Percentiles rank a stretch among this genome's conserved stretches.
Evolutionary conservation across 2,329 filamentous ascomycete genomes (phyloP).

Genomic region (Aspergillus spinulosporus): DNA sequence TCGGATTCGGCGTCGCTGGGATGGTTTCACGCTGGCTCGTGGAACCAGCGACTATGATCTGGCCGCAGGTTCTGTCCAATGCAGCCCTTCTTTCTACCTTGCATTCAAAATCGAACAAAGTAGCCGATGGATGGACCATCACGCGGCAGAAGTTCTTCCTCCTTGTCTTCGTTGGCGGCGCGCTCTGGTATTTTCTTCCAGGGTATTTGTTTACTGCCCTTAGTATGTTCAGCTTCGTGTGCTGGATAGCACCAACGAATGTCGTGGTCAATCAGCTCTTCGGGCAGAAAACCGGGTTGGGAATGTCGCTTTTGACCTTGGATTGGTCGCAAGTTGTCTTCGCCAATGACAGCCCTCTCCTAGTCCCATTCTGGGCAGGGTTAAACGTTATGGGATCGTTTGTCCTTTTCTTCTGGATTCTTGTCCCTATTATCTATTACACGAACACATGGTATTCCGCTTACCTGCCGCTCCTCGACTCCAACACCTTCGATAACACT

Average conservation of each 20-base stretch:
- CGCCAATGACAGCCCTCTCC: conserved; percentile 66
- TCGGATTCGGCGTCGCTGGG: conserved; percentile 65
- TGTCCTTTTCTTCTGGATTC: conserved; percentile 46
- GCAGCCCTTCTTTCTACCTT: conserved; percentile 48
- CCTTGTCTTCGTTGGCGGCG: conserved; percentile 33
- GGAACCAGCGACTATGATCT: conserved; percentile 63
- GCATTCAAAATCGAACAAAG: conserved; percentile 34
- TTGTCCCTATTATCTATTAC: conserved; percentile 48
- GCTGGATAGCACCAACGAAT: conserved; percentile 69
- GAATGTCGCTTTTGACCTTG: conserved; percentile 69
- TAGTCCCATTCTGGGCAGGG: conserved; percentile 59
- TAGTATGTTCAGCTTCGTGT: conserved; percentile 69
- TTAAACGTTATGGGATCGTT: conserved; percentile 48
- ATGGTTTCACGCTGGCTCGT: conserved; percentile 60
- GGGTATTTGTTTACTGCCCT: conserved; percentile 69
- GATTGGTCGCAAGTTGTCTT: conserved; percentile 74
- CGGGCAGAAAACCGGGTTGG: conserved; percentile 66
- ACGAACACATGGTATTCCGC: conserved; percentile 59
- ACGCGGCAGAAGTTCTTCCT: conserved; percentile 42
- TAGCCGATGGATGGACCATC: conserved; percentile 46
- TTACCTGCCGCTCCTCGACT: conserved; percentile 63
- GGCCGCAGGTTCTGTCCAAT: conserved; percentile 58
- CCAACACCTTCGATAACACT: conserved; percentile 65
- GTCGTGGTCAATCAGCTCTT: conserved; percentile 71
- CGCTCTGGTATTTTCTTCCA: conserved; percentile 49